Evolutionary conservation across 257 asterid genomes (phyloP), one percentile per base, ranked within the genome.

Genomic region (Jacaranda copaia): DNA sequence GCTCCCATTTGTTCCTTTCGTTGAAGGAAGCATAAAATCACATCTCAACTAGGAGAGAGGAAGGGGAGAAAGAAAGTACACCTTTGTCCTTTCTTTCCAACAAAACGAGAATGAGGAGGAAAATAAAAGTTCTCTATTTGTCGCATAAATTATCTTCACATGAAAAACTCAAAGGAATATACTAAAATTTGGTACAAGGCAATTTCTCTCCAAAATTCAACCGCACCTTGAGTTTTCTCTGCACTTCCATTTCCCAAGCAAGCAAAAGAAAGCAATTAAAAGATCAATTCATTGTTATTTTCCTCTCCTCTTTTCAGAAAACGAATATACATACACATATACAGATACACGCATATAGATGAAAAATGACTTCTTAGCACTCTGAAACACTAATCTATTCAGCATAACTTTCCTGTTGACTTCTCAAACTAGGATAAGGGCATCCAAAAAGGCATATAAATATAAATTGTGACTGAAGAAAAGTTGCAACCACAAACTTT

Each of bases 1-100:
- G 36, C 19, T 62, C 68, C 68, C 20, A 19, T 13, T 5, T 14
- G 11, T 62, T 6, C 39, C 9, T 3, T 62, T 62, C 20, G 38
- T 36, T 13, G 42, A 36, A 62, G 48, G 68, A 62, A 25, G 45
- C 68, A 62, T 62, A 25, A 62, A 12, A 62, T 62, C 68, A 14
- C 9, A 14, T 5, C 8, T 62, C 48, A 4, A 62, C 68, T 60
- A 60, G 43, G 45, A 62, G 43, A 62, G 46, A 9, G 10, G 48
- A 38, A 36, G 32, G 32, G 16, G 38, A 36, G 14, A 62, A 12
- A 36, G 10, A 25, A 35, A 60, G 12, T 18, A 60, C 3, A 60
- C n/a, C 6, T 32, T 51, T 60, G 35, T 32, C 38, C 19, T 3
- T 36, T 16, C 40, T 60, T 11, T 35, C 67, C 32, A 32, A 16